A percentile compares a stretch with the other conserved stretches of the same genome.
These are phyloP conservation scores for Eucalyptus paniculata DNA, from an alignment of 345 rosid genomes.

Conservation along the genomic window DNA sequence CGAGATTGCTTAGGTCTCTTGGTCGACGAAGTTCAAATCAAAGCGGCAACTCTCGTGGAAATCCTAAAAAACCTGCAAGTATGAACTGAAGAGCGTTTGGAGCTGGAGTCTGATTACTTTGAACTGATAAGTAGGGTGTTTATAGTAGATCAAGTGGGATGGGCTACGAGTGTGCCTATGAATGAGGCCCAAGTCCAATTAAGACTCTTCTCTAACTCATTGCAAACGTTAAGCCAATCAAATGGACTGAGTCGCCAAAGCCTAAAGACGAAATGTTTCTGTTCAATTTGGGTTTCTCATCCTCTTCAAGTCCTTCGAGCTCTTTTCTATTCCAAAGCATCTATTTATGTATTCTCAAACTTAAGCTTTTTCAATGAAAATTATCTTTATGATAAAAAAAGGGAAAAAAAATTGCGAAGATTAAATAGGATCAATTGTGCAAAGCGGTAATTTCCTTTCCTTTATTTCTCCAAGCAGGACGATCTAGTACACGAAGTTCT, in stretches of 20 bases:
- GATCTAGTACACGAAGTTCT: background rate
- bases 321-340: background rate
- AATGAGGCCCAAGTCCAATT: background rate
- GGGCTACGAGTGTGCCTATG: background rate
- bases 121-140: background rate
- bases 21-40: background rate
- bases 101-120: background rate
- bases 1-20: background rate
- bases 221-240: background rate
- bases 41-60: background rate
- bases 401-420: background rate
- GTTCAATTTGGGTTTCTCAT: background rate
- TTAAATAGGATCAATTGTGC: background rate
- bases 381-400: background rate
- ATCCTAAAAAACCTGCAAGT: background rate
- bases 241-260: background rate
- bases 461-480: background rate
- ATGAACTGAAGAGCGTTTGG: background rate
- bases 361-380: background rate
- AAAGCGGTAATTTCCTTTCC: background rate
- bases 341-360: background rate
- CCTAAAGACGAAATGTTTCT: background rate
- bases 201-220: background rate
- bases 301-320: background rate
- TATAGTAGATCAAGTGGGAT: background rate